Evolutionary conservation across 129 eudicot genomes (phyloP), one percentile per base, ranked within the genome.

Genomic region (carrot (Daucus carota)): DNA sequence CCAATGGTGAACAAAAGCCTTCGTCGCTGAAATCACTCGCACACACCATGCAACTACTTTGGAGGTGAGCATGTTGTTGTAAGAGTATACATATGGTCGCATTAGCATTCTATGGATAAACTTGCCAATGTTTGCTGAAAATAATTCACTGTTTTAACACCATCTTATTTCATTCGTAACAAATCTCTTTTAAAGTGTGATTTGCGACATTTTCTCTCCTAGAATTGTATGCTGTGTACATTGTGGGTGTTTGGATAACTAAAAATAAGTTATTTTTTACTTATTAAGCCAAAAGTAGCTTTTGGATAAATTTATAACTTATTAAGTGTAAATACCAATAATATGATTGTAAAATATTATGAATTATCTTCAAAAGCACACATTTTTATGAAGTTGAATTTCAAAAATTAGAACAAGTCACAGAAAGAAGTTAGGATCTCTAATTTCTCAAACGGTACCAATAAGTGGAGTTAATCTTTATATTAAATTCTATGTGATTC

Each of bases 1-100:
- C 82, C 54, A 94, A 87, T 85, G 96, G 92, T 79, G 92, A 86
- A 80, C 86, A 72, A 32, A 87, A 84, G 80, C 76, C 87, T 72
- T 84, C 96, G 76, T 80, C 90, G 33, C 77, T 89, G 62, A 74
- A 72, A 74, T 82, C 83, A 78, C 84, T 94, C 47, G 96, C 88
- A 13, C 75, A 83, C 72, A 74, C 83, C 75, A 86, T 94, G 97
- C 90, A 82, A 79, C 59, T 72, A 34, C 77, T 93, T 34, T 80
- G 85, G 81, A 88, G 98, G 98, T 88, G 83, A 82, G 83, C 24
- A 22, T 41, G 31, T 8, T 70, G 3, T 2, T 47, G 68, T 10
- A 47, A 6, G 18, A 29, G 31, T 24, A 36, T 36, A 36, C 2
- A 63, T 63, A 10, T 31, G 2, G 8, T n/a, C 46, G 15, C 57